These are phyloP conservation scores for Psilocybe azurescens DNA, from an alignment of 768 basidiomycete genomes.

Conservation along the genomic window DNA sequence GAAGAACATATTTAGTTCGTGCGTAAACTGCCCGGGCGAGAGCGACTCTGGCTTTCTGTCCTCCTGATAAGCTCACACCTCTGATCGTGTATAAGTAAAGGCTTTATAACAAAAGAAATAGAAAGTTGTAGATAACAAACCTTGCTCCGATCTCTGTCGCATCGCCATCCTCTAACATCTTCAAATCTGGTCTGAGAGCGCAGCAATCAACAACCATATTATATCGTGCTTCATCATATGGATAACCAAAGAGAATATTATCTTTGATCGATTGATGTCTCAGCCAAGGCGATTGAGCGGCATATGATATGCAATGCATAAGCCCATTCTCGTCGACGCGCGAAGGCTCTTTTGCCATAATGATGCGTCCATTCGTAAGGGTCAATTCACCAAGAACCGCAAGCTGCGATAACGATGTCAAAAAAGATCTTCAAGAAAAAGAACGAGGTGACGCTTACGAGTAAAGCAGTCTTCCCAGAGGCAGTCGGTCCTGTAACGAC, in stretches of 20 bases:
- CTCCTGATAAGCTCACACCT: conserved; percentile 79
- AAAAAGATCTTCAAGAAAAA: background rate
- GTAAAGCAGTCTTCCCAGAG: conserved; percentile 80
- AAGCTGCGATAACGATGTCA: conserved; percentile 46
- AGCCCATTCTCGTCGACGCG: conserved; percentile 64
- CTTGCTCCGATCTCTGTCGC: conserved; percentile 82
- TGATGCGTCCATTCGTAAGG: conserved; percentile 49
- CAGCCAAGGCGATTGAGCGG: conserved; percentile 75
- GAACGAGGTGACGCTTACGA: conserved; percentile 45
- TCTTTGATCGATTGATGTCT: conserved; percentile 76
- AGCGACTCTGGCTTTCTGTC: conserved; percentile 86
- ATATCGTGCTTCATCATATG: conserved; percentile 76
- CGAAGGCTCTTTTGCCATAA: conserved; percentile 69
- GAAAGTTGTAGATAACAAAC: conserved; percentile 29
- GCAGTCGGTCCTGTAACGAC: conserved; percentile 83
- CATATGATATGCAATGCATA: conserved; percentile 71
- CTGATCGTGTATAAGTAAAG: conserved; percentile 31
- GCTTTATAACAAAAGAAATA: conserved; percentile 5
- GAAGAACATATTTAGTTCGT: conserved; percentile 66
- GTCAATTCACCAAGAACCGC: conserved; percentile 79
- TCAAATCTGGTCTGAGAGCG: conserved; percentile 80
- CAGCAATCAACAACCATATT: conserved; percentile 82
- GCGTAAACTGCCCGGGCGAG: conserved; percentile 86
- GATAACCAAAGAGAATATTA: conserved; percentile 82
- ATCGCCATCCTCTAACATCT: conserved; percentile 87